Evolutionary conservation across 2,329 filamentous ascomycete genomes (phyloP), one percentile per base, ranked within the genome.

Genomic region (Mollisiaceae sp.): DNA sequence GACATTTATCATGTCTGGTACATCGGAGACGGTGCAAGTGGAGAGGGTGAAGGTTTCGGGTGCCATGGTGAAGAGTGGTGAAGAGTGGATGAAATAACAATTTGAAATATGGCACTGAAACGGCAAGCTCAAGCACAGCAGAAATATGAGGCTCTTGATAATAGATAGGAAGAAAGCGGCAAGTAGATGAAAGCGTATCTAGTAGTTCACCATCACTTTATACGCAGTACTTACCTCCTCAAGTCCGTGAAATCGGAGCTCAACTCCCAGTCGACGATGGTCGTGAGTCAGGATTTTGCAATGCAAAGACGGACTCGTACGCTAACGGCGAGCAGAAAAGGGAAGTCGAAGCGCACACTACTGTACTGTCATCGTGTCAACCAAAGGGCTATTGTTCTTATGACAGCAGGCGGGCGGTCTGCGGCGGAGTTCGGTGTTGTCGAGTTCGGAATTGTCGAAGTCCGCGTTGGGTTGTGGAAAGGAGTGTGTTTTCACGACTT

Each of bases 1-100:
- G 56, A 77, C 54, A n/a, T 69, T 63, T 20, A 68, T 59, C 54
- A 80, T 67, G 1, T 57, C 58, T 36, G 76, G 70, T 14, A 77
- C 59, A 59, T 80, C 77, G 35, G 69, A 69, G 15, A 60, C 32
- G 2, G 73, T 76, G 61, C 64, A 69, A 14, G 59, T 60, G 2
- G 65, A 65, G 60, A 71, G 66, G 32, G 52, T 52, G 60, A 67
- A 73, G 36, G 39, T 54, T 54, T 32, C 15, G 12, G 24, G 22
- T 18, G 22, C 50, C 50, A 54, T 54, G 11, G 9, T 32, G 24
- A 8, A 18, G 15, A 35, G 12, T 8, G 50, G 24, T 32, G 24
- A 18, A n/a, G 22, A 18, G 22, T 18, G 11, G 22, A 15, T 11
- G 15, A 35, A 18, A 35, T 2, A n/a, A 41, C 3, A n/a, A 54